Evolutionary conservation across 1,284 basidiomycete genomes (phyloP).

Genomic region (Papiliotrema fonsecae): DNA sequence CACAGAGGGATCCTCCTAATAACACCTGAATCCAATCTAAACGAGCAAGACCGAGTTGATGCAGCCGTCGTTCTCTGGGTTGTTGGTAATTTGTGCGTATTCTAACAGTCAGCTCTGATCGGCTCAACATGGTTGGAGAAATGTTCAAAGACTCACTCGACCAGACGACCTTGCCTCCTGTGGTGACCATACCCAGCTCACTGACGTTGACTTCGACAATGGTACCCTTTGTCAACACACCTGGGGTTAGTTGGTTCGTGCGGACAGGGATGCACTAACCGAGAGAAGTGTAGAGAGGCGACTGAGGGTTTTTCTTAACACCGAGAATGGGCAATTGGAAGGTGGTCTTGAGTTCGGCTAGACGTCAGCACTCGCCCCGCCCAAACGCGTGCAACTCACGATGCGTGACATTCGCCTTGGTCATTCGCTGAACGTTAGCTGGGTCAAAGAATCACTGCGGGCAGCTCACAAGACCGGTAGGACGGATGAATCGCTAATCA

Average conservation of each 20-base stretch:
- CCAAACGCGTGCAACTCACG: constrained; percentile 56
- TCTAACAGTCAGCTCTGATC: constrained; percentile 52
- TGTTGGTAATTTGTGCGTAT: constrained; percentile 95
- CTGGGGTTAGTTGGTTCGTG: constrained; percentile 45
- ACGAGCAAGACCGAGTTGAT: constrained; percentile 78
- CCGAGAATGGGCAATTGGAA: constrained; percentile 98
- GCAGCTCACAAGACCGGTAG: constrained; percentile 69
- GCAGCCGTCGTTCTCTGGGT: constrained; percentile 94
- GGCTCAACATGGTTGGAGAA: constrained; percentile 27
- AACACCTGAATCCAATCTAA: constrained; percentile 12
- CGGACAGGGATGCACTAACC: constrained; percentile 9
- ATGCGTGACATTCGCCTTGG: constrained; percentile 98
- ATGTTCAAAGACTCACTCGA: constrained; percentile 46
- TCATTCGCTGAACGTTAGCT: constrained; percentile 60
- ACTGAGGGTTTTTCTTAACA: constrained; percentile 99
- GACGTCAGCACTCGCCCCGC: constrained; percentile 10
- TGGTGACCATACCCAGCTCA: constrained; percentile 96
- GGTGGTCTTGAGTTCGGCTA: constrained; percentile 94
- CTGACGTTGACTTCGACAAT: constrained; percentile 98
- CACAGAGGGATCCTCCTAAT: neutral
- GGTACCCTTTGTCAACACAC: constrained; percentile 97
- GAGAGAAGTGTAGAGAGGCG: constrained; percentile 83
- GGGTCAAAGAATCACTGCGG: neutral
- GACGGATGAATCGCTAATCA: constrained; percentile 77
- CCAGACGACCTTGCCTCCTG: constrained; percentile 83